Percentiles rank a stretch among this genome's conserved stretches.
Conservation (phyloP, 805 yeast species). For the Blastobotrys parvus region DNA sequence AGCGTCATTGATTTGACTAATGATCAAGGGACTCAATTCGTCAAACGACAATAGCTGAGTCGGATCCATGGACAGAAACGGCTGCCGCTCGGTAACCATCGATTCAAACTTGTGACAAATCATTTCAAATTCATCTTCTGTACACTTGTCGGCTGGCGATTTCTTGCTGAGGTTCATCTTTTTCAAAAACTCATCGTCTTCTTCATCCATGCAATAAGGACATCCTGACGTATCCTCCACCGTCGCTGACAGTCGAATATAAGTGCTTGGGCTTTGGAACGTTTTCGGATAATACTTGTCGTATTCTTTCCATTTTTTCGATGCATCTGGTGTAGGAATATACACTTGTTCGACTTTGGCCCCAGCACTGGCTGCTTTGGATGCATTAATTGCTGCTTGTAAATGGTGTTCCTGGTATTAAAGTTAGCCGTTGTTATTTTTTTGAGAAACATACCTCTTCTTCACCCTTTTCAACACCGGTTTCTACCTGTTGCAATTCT, state of each 20-base stretch:
- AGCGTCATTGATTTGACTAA: conserved; percentile 33
- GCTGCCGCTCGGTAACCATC: conserved; percentile 72
- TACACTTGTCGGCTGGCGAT: conserved; percentile 28
- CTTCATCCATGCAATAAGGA: conserved; percentile 84
- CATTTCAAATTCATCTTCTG: conserved; percentile 82
- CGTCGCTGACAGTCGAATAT: conserved; percentile 84
- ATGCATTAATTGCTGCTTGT: conserved; percentile 80
- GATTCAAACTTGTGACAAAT: conserved; percentile 67
- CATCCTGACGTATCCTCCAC: conserved; percentile 92
- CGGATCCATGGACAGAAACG: conserved; percentile 81
- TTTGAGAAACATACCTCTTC: conserved; percentile 43
- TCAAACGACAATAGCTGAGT: conserved; percentile 59
- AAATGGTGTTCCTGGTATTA: conserved; percentile 64
- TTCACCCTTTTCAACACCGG: conserved; percentile 97
- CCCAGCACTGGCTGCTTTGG: conserved; percentile 50
- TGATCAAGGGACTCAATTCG: conserved; percentile 50
- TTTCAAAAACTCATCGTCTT: conserved; percentile 60
- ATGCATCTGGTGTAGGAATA: conserved; percentile 96
- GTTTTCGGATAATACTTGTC: conserved; percentile 56
- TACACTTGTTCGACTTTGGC: conserved; percentile 49
- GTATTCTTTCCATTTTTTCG: conserved; percentile 71
- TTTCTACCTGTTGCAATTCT: conserved; percentile 81
- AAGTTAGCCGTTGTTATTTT: neutral
- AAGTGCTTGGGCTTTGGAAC: conserved; percentile 66
- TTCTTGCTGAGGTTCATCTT: conserved; percentile 34